Evolutionary conservation across 306 rosid species (phyloP), one percentile per base, ranked within the genome.

Genomic region (Corylus heterophylla): DNA sequence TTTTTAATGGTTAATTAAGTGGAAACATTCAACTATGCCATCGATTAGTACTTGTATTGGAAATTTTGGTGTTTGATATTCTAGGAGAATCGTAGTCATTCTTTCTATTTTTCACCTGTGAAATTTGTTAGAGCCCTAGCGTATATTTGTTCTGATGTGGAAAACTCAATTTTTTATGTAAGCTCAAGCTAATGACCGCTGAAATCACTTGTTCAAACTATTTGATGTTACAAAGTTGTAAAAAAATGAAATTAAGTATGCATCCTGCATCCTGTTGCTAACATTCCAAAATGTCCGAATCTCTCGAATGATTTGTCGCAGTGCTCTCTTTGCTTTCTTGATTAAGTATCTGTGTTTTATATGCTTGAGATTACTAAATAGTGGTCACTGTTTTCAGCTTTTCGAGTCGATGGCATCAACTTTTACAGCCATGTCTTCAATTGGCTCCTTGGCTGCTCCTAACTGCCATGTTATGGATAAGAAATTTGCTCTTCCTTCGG

Each of bases 341-440:
- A 45, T 47, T 31, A 10, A 10, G 45, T 69, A 5, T 42, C 25
- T 67, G 37, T 16, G 39, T 16, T 1, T 20, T 45, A 70, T 47
- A 16, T 47, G 8, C 49, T 49, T 71, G 20, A 16, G 10, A n/a
- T 70, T 11, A 47, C 44, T 22, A 18, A 37, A 67, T 42, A 1
- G 42, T 42, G 50, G 5, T 42, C 14, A 39, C 22, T 39, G 25
- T 39, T n/a, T 68, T 44, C 72, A 68, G 72, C 25, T 42, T 42
- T 12, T 64, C 9, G 54, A 14, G 68, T 76, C 71, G 79, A 96
- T 96, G 99, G 97, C 97, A 0, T 91, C 97, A 14, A 76, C 98
- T 10, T 91, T 91, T 73, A 85, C 95, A 25, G 87, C 94, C 74
- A 76, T 89, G 86, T 87, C 97, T 54, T 88, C 91, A 1, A 82